Base-by-base conservation (phyloP, 306 rosid genomes). In the Casuarina cunninghamiana region DNA sequence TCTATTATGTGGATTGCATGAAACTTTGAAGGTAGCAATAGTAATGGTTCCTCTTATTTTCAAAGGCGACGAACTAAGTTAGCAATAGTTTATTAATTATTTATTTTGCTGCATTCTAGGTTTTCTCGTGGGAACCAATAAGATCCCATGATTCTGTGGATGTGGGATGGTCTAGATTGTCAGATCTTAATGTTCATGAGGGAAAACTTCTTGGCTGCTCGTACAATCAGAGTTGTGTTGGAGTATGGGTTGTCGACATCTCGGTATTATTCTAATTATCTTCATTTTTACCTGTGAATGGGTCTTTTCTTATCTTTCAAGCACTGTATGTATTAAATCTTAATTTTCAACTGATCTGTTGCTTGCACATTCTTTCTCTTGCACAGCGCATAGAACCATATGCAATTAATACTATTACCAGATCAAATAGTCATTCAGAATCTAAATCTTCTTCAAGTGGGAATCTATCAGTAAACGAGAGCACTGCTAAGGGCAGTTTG, bases 191-290 rank as follows among this genome's bases (percentile, higher is more conserved):
- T 85, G 93, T 95, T 86, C 99, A 95, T 19, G 99, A 95, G 80
- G 99, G 98, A 73, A 95, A 95, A 74, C 99, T 95, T 85, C 97
- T 95, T 81, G 99, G 99, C 74, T 93, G 99, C 87, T 95, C 99
- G 42, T 91, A 82, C 88, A 93, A 95, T 88, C 99, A 95, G 84
- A 95, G 94, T 75, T 95, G 99, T 78, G 99, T 95, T 71, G 99
- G 99, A 80, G 97, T 95, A 77, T 95, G 99, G 99, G 99, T 95
- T 76, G 99, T 95, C 49, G 99, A 95, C 85, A 95, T 93, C 79
- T 81, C 93, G 97, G 99, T 95, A 93, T 58, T 58, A 75, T 76
- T 81, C 77, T 12, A 38, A 72, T 53, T 75, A 51, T 66, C 45
- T 48, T 15, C 61, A 12, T 72, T 71, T 79, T 35, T 80, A 37